Percentiles rank a stretch among this genome's conserved stretches.
These are phyloP conservation scores for Aspergillus sp. DNA, from an alignment of 2,329 filamentous ascomycete genomes.

Conservation along the genomic window DNA sequence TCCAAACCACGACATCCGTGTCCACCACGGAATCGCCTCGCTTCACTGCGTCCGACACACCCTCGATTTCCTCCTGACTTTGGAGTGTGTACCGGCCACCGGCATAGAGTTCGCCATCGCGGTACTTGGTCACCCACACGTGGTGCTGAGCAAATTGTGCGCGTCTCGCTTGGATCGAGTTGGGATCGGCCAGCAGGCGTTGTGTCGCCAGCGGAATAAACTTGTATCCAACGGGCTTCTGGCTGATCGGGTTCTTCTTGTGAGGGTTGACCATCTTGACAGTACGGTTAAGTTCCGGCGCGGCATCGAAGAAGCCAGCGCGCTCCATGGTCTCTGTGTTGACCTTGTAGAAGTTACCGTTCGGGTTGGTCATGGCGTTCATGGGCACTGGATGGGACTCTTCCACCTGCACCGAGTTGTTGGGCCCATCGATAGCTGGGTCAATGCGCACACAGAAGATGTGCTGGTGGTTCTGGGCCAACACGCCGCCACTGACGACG, in stretches of 20 bases:
- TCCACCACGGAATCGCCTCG: constrained; percentile 38
- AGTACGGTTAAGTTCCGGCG: constrained; percentile 47
- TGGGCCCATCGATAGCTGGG: constrained; percentile 58
- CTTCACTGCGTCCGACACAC: constrained; percentile 37
- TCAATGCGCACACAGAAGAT: constrained; percentile 70
- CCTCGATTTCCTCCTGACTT: constrained; percentile 43
- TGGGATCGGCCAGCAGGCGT: constrained; percentile 56
- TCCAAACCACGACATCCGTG: constrained; percentile 49
- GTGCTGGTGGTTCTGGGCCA: constrained; percentile 72
- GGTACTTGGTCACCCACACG: constrained; percentile 57
- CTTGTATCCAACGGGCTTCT: constrained; percentile 58
- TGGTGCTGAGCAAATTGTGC: constrained; percentile 60
- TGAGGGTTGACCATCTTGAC: constrained; percentile 62
- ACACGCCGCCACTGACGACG: constrained; percentile 65
- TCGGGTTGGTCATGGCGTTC: constrained; percentile 54
- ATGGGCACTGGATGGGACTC: constrained; percentile 62
- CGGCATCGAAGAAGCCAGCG: constrained; percentile 52
- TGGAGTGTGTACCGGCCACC: constrained; percentile 60
- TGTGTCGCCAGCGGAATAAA: constrained; percentile 59
- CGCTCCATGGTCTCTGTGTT: constrained; percentile 49
- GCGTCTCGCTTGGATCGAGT: constrained; percentile 54
- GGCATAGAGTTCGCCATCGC: constrained; percentile 55
- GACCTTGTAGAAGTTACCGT: constrained; percentile 55
- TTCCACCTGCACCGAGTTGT: constrained; percentile 58
- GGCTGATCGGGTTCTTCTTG: constrained; percentile 56